These are phyloP conservation scores for Adansonia rubrostipa DNA, from an alignment of 441 rosid genomes.

Conservation along the genomic window DNA sequence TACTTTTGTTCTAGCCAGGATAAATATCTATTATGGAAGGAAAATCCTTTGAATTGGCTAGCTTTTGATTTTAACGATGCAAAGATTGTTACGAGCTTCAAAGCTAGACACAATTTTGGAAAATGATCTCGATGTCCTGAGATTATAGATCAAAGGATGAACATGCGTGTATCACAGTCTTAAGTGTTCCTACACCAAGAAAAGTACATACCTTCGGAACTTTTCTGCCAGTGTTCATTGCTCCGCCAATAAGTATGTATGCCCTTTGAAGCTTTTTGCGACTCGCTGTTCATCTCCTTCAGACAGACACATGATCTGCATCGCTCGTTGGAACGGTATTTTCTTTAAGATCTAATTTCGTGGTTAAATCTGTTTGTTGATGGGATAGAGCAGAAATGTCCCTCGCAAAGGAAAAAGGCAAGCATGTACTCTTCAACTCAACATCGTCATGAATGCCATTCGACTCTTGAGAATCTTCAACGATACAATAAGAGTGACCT, in stretches of 20 bases:
- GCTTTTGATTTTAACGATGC: no score
- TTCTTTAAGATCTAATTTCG: slow-evolving; percentile 23
- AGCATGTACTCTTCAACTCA: slow-evolving; percentile 27
- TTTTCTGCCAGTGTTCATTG: slow-evolving; percentile 18
- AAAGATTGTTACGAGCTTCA: no score
- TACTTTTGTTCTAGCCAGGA: no score
- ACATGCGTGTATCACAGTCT: no score
- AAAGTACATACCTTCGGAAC: background rate
- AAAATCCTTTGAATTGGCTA: no score
- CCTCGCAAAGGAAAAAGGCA: slow-evolving; percentile 23
- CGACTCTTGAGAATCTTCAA: slow-evolving; percentile 48
- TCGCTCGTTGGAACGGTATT: background rate
- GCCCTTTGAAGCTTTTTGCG: slow-evolving; percentile 4
- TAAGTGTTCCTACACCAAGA: background rate
- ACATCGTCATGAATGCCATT: slow-evolving; percentile 22
- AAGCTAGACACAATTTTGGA: no score
- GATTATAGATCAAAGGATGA: no score
- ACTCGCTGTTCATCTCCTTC: slow-evolving; percentile 19
- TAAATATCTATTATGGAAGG: no score
- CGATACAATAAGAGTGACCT: slow-evolving; percentile 30
- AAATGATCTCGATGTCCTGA: no score
- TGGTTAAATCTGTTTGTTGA: slow-evolving; percentile 28
- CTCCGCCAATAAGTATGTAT: background rate
- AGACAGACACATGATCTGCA: slow-evolving; percentile 5
- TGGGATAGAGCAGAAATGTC: slow-evolving; percentile 27